phyloP scores from a whole-genome alignment of 805 yeast genomes.

The Cyberlindnera petersonii region DNA sequence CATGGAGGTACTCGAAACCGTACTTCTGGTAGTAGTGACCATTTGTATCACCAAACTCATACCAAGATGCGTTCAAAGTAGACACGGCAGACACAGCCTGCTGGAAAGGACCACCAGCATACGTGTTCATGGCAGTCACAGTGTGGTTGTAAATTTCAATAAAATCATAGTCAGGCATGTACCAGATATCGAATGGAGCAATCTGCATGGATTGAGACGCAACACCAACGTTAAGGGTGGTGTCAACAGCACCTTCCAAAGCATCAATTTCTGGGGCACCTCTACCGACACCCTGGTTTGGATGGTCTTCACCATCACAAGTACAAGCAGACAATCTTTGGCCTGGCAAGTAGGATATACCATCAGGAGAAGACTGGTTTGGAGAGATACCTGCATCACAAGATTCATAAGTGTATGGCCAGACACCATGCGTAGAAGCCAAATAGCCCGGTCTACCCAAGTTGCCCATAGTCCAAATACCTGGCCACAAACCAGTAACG shows the following conservation, averaged over 20 bases:
- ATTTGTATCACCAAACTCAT: constrained; percentile 54
- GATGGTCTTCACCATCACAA: constrained; percentile 81
- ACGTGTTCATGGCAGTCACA: constrained; percentile 77
- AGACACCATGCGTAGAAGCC: constrained; percentile 86
- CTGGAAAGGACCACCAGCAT: constrained; percentile 91
- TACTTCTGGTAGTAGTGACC: constrained; percentile 61
- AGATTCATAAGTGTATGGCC: constrained; percentile 87
- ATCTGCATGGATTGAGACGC: constrained; percentile 91
- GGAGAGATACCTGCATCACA: constrained; percentile 96
- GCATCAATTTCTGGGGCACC: constrained; percentile 97
- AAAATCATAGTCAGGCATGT: constrained; percentile 80
- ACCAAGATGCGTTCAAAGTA: constrained; percentile 79
- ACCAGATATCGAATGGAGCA: constrained; percentile 96
- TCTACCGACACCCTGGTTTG: constrained; percentile 82
- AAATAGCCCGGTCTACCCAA: constrained; percentile 87
- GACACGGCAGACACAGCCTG: constrained; percentile 87
- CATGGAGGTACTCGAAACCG: constrained; percentile 76
- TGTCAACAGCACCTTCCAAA: constrained; percentile 76
- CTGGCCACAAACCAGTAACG: constrained; percentile 91
- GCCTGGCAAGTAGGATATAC: constrained; percentile 82
- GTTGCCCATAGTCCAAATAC: constrained; percentile 92
- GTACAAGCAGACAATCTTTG: constrained; percentile 76
- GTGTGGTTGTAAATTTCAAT: constrained; percentile 66
- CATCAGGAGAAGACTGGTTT: constrained; percentile 87
- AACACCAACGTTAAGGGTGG: constrained; percentile 42